Percentiles rank a stretch among this genome's conserved stretches.
Conservation (phyloP, 441 rosid genomes). For the Daphne laureola region DNA sequence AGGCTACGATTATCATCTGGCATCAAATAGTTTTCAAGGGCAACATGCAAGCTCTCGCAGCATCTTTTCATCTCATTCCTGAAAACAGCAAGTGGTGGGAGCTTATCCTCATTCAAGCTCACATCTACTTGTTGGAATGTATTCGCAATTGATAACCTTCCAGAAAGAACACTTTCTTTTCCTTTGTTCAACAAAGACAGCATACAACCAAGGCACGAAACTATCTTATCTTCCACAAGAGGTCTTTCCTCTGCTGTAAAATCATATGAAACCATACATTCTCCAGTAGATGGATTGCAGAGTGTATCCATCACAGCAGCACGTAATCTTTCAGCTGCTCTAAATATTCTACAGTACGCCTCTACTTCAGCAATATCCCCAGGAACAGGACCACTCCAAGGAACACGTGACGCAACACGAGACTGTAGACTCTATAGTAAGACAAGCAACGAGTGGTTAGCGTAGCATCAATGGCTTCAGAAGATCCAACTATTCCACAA, state of each 20-base stretch:
- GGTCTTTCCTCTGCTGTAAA: slow-evolving; percentile 78
- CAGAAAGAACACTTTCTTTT: slow-evolving; percentile 86
- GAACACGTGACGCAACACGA: slow-evolving; percentile 53
- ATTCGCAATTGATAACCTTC: slow-evolving; percentile 54
- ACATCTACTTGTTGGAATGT: slow-evolving; percentile 43
- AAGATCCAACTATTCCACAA: neutral
- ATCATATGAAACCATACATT: slow-evolving; percentile 73
- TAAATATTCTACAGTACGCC: slow-evolving; percentile 91
- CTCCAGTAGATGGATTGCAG: slow-evolving; percentile 94
- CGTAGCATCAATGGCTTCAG: neutral
- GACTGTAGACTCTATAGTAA: slow-evolving; percentile 39
- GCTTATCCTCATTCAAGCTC: slow-evolving; percentile 50
- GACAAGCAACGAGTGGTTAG: slow-evolving; percentile 26
- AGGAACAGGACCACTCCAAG: slow-evolving; percentile 91
- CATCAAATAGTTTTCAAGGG: slow-evolving; percentile 80
- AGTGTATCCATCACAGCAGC: slow-evolving; percentile 84
- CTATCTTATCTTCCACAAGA: slow-evolving; percentile 83
- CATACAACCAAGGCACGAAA: slow-evolving; percentile 90
- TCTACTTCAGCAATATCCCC: slow-evolving; percentile 97
- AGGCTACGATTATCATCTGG: slow-evolving; percentile 61
- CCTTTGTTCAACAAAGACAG: slow-evolving; percentile 81
- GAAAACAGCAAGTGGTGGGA: slow-evolving; percentile 89
- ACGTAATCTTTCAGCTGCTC: slow-evolving; percentile 81
- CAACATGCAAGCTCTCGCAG: slow-evolving; percentile 88
- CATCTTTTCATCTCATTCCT: slow-evolving; percentile 96